A percentile compares a stretch with the other conserved stretches of the same genome.
Conservation (phyloP, 345 rosid species). For the Citropsis articulata region DNA sequence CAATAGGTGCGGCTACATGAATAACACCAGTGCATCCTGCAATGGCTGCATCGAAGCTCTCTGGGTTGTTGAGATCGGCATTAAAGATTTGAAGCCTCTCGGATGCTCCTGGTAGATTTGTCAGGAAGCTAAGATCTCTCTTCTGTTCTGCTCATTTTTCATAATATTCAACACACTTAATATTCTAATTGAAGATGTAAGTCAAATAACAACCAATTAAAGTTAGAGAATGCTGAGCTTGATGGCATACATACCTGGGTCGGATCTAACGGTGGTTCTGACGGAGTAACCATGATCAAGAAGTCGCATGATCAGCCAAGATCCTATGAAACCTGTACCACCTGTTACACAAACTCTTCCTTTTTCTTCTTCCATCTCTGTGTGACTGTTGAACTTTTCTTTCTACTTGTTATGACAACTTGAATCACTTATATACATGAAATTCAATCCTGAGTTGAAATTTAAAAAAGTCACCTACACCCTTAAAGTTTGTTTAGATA, state of each 20-base stretch:
- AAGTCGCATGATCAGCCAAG: constrained; percentile 58
- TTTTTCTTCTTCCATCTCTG: constrained; percentile 20
- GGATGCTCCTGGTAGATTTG: constrained; percentile 51
- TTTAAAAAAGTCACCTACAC: no score
- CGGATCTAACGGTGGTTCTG: constrained; percentile 44
- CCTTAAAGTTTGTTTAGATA: no score
- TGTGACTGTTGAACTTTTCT: no score
- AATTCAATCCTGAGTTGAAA: no score
- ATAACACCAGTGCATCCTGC: constrained; percentile 57
- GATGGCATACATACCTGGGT: constrained; percentile 18
- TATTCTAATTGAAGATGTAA: no score
- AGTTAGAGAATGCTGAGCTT: no score
- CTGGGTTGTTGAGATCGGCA: constrained; percentile 50
- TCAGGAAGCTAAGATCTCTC: constrained; percentile 53
- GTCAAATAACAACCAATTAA: no score
- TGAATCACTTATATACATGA: no score
- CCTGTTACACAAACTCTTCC: constrained; percentile 59
- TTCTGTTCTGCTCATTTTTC: constrained; percentile 30
- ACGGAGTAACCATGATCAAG: constrained; percentile 51
- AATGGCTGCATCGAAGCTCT: constrained; percentile 50
- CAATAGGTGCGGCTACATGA: constrained; percentile 58
- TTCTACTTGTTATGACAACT: no score
- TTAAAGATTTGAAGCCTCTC: constrained; percentile 40
- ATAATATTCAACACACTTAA: neutral
- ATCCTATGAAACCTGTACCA: constrained; percentile 52